phyloP scores from a whole-genome alignment of 208 protist species.

The Zelonia costaricensis region DNA sequence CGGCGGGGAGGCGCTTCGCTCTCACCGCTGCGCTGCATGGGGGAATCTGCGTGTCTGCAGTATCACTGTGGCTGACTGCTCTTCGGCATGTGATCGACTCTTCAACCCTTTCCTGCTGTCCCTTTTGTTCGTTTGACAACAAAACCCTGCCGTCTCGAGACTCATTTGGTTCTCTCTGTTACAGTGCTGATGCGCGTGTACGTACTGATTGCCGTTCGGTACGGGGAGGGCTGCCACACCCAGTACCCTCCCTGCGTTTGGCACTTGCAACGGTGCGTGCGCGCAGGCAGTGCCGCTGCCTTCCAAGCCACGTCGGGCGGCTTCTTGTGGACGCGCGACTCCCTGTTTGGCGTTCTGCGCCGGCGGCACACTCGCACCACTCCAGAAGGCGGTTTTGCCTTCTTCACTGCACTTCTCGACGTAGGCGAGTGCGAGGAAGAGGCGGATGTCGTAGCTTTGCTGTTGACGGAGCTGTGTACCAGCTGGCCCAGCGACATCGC shows the following conservation, averaged over 20 bases:
- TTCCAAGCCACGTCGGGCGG: constrained; percentile 24
- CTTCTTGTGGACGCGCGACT: constrained; percentile 16
- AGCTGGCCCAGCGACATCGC: constrained; percentile 11
- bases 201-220: constrained; percentile 19
- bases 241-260: constrained; percentile 26
- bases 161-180: too few relatives aligned
- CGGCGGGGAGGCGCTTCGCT: too few relatives aligned
- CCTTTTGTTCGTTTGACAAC: too few relatives aligned
- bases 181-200: constrained; percentile 23
- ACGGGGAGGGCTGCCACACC: neutral
- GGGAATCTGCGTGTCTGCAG: too few relatives aligned
- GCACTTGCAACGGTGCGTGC: constrained; percentile 21
- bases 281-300: neutral
- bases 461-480: constrained; percentile 18
- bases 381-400: too few relatives aligned
- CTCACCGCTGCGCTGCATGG: too few relatives aligned
- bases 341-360: constrained; percentile 16
- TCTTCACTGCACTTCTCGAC: constrained; percentile 26
- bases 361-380: neutral
- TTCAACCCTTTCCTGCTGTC: too few relatives aligned
- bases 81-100: too few relatives aligned
- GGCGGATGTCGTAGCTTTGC: constrained; percentile 16
- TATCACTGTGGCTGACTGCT: too few relatives aligned
- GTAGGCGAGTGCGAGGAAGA: constrained; percentile 21
- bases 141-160: too few relatives aligned